phyloP scores from a whole-genome alignment of 768 basidiomycete species.

The Galerina sulciceps region DNA sequence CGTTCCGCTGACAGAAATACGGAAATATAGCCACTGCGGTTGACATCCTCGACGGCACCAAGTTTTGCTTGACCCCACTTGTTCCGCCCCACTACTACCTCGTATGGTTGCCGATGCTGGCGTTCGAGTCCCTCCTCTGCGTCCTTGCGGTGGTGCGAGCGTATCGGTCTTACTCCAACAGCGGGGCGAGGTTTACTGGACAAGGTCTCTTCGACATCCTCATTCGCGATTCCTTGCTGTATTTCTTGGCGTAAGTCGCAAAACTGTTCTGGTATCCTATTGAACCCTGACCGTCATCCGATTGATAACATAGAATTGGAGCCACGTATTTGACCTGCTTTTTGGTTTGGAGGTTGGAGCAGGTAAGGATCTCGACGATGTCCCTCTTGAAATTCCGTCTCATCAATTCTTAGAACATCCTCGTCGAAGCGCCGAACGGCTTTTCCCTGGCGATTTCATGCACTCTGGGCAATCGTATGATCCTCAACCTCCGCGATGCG shows the following conservation, averaged over 20 bases:
- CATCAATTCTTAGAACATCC: background rate
- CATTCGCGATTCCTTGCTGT: background rate
- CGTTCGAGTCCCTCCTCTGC: background rate
- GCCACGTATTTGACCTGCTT: background rate
- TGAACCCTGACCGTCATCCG: no score
- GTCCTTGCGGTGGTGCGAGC: background rate
- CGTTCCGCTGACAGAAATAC: no score
- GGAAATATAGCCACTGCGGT: background rate
- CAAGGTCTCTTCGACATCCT: background rate
- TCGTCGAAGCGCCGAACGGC: background rate
- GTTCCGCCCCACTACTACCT: background rate
- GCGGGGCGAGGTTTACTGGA: background rate
- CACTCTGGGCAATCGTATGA: slow-evolving; percentile 1
- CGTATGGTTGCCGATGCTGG: background rate
- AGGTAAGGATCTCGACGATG: background rate
- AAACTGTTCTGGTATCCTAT: no score
- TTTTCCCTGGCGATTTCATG: background rate
- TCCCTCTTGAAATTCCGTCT: background rate
- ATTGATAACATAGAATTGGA: background rate
- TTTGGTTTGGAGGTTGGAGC: slow-evolving; percentile 1
- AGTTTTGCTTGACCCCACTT: background rate
- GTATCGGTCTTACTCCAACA: background rate
- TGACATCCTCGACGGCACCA: background rate
- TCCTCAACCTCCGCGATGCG: slow-evolving; percentile 1
- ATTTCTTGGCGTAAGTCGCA: background rate